Evolutionary conservation across 805 yeast species (phyloP).

Genomic region (Hanseniaspora clermontiae): DNA sequence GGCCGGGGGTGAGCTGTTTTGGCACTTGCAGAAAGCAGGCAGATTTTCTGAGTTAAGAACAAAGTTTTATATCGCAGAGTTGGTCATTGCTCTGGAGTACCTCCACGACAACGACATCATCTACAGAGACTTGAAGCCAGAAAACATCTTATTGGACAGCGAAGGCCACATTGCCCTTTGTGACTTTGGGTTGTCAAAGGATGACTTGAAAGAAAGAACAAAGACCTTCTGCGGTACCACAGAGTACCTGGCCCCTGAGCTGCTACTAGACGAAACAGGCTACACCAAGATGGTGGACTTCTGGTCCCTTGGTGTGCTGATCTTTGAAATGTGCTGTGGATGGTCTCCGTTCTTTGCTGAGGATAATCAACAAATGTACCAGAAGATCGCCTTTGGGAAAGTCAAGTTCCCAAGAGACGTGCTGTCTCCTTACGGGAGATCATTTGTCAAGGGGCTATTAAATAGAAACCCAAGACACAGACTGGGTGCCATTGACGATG

Average conservation of each 20-base stretch:
- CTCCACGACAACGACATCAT: conserved; percentile 92
- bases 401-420: conserved; percentile 96
- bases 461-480: conserved; percentile 95
- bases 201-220: conserved; percentile 78
- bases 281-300: conserved; percentile 98
- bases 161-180: conserved; percentile 95
- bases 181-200: conserved; percentile 93
- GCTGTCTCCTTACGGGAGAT: conserved; percentile 80
- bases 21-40: conserved; percentile 96
- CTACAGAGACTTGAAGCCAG: conserved; percentile 94
- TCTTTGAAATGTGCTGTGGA: conserved; percentile 98
- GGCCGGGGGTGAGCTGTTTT: conserved; percentile 95
- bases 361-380: conserved; percentile 96
- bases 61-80: conserved; percentile 91
- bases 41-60: conserved; percentile 88
- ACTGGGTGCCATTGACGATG: conserved; percentile 82
- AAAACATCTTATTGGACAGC: conserved; percentile 86
- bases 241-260: conserved; percentile 95
- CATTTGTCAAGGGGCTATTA: conserved; percentile 86
- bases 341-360: conserved; percentile 99
- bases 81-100: conserved; percentile 84
- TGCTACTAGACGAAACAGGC: conserved; percentile 85
- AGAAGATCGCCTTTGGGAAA: conserved; percentile 96
- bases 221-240: conserved; percentile 98
- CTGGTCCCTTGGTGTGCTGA: conserved; percentile 94